Evolutionary conservation across 208 protist genomes (phyloP).

Genomic region (Endotrypanum monterogeii): DNA sequence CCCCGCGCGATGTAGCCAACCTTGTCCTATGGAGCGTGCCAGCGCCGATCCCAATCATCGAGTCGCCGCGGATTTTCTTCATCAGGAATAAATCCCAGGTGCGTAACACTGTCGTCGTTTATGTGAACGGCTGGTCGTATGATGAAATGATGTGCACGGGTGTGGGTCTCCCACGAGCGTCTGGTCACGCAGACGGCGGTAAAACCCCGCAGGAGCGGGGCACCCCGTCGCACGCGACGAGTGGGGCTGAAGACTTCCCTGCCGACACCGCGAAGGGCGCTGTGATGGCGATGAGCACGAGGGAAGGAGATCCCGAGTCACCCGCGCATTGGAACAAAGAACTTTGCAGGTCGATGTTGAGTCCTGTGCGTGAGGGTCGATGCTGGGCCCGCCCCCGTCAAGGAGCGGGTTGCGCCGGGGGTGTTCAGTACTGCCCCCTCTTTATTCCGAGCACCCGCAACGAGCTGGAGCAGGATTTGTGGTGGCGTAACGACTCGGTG

Average conservation of each 20-base stretch:
- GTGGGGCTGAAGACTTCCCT: neutral
- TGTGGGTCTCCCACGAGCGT: conserved; percentile 30
- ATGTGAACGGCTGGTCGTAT: conserved; percentile 81
- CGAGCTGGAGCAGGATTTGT: conserved; percentile 62
- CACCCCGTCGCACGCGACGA: neutral
- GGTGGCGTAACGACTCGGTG: conserved; percentile 69
- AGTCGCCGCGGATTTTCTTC: conserved; percentile 73
- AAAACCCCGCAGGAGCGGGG: neutral
- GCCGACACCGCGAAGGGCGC: neutral
- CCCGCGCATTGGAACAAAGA: conserved; percentile 27
- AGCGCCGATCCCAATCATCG: conserved; percentile 61
- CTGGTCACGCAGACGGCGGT: neutral
- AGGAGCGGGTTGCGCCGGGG: conserved; percentile 29
- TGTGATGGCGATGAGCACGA: neutral
- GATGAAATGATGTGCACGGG: conserved; percentile 68
- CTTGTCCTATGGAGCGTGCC: conserved; percentile 79
- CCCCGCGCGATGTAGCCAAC: conserved; percentile 75
- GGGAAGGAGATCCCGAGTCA: neutral
- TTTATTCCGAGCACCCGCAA: conserved; percentile 40
- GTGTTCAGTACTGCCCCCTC: conserved; percentile 65
- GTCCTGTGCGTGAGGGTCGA: conserved; percentile 34
- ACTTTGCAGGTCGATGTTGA: conserved; percentile 44
- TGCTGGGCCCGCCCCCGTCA: conserved; percentile 53
- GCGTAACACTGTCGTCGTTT: conserved; percentile 74
- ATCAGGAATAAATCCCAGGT: conserved; percentile 75